Percentiles rank a stretch among this genome's conserved stretches.
Conservation (phyloP, 2,329 filamentous ascomycete genomes). For the Apiospora saccharicola region DNA sequence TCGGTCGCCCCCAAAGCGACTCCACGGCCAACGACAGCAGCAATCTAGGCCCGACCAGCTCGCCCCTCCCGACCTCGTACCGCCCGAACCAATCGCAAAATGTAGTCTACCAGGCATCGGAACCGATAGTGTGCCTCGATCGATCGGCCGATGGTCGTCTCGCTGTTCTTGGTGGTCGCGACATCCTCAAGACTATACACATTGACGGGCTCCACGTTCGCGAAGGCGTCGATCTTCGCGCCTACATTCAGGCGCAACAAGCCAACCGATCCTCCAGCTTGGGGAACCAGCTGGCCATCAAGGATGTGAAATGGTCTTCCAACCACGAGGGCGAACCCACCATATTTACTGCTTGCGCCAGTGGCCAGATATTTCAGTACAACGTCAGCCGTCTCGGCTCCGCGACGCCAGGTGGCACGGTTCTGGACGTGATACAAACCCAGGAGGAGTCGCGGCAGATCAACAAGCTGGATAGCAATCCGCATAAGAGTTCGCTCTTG, state of each 20-base stretch:
- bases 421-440: constrained; percentile 63
- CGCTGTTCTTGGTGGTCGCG: constrained; percentile 64
- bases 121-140: constrained; percentile 65
- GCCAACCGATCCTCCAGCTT: constrained; percentile 51
- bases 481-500: constrained; percentile 63
- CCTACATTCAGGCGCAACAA: constrained; percentile 60
- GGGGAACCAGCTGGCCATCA: constrained; percentile 68
- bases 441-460: constrained; percentile 70
- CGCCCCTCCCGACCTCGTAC: constrained; percentile 52
- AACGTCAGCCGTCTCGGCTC: constrained; percentile 61
- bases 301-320: constrained; percentile 65
- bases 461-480: constrained; percentile 69
- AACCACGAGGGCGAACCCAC: constrained; percentile 54
- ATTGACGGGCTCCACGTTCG: constrained; percentile 61
- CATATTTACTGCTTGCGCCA: constrained; percentile 69
- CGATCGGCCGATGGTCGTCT: constrained; percentile 62
- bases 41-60: constrained; percentile 52
- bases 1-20: constrained; percentile 60
- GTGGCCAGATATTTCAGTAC: constrained; percentile 71
- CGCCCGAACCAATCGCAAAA: constrained; percentile 65
- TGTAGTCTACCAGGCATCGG: constrained; percentile 57
- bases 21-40: constrained; percentile 54
- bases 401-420: constrained; percentile 49
- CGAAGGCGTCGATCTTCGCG: constrained; percentile 66
- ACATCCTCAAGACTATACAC: constrained; percentile 67